Percentiles rank a stretch among this genome's conserved stretches.
phyloP scores from a whole-genome alignment of 208 protist genomes.

The Crithidia sp. region DNA sequence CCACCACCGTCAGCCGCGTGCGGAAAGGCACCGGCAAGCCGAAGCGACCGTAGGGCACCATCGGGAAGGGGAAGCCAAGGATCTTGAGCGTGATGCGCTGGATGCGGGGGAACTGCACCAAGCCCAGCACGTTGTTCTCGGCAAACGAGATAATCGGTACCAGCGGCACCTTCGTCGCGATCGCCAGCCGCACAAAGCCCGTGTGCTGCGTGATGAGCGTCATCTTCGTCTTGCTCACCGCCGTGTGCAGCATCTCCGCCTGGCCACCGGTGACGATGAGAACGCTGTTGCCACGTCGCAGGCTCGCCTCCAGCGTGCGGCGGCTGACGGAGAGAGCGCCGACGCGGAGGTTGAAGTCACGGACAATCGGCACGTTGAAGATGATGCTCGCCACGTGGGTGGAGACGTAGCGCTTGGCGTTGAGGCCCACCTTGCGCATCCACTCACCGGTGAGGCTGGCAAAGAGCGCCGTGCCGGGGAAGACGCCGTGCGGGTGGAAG shows the following conservation, averaged over 20 bases:
- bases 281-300: slow-evolving; percentile 69
- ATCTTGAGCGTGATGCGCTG: slow-evolving; percentile 64
- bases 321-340: slow-evolving; percentile 68
- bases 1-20: slow-evolving; percentile 70
- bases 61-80: slow-evolving; percentile 85
- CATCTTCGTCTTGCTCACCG: slow-evolving; percentile 49
- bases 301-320: slow-evolving; percentile 49
- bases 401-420: slow-evolving; percentile 45
- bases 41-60: slow-evolving; percentile 75
- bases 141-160: slow-evolving; percentile 87
- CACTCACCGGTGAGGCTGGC: slow-evolving; percentile 61
- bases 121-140: slow-evolving; percentile 77
- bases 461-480: slow-evolving; percentile 74
- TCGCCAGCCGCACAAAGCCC: slow-evolving; percentile 80
- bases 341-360: slow-evolving; percentile 77
- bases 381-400: slow-evolving; percentile 79
- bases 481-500: slow-evolving; percentile 87
- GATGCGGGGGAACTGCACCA: slow-evolving; percentile 67
- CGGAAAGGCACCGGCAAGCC: slow-evolving; percentile 68
- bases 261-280: slow-evolving; percentile 88
- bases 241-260: slow-evolving; percentile 83
- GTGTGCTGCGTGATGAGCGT: slow-evolving; percentile 78
- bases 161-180: slow-evolving; percentile 65
- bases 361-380: slow-evolving; percentile 74
- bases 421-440: slow-evolving; percentile 59